Conservation (phyloP, 495 filamentous ascomycete species). For the Pseudomonodictys pantanalensis region DNA sequence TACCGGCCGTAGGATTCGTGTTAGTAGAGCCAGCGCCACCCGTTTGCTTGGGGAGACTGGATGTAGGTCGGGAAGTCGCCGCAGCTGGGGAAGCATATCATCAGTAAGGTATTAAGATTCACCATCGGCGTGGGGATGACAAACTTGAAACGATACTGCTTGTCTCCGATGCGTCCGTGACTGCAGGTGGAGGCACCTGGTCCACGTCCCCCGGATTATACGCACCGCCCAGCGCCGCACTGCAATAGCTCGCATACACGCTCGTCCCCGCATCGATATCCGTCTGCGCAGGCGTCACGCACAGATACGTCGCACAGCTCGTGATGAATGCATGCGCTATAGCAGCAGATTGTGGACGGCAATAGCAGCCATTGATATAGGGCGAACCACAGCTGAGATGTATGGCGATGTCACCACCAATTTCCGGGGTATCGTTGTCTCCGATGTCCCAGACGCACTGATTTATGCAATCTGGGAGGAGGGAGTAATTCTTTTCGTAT, state of each 20-base stretch:
- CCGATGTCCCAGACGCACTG: slow-evolving; percentile 12
- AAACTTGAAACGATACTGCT: background rate
- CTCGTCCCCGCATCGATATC: background rate
- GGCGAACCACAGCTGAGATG: background rate
- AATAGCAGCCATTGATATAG: slow-evolving; percentile 5
- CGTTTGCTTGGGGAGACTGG: background rate
- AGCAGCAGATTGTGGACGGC: background rate
- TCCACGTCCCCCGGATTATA: background rate
- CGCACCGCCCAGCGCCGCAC: background rate
- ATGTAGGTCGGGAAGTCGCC: background rate
- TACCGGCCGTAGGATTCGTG: background rate
- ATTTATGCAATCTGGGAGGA: background rate
- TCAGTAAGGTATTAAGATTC: no score
- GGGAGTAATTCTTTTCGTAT: background rate
- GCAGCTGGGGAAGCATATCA: background rate
- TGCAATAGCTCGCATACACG: slow-evolving; percentile 5
- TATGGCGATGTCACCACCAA: slow-evolving; percentile 4
- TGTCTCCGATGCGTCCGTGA: background rate
- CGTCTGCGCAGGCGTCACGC: background rate
- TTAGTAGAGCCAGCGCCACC: no score
- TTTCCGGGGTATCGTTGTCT: background rate
- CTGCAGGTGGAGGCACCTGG: background rate
- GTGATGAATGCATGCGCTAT: slow-evolving; percentile 4
- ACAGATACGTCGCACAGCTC: slow-evolving; percentile 6
- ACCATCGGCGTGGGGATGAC: no score